Evolutionary conservation across 768 basidiomycete species (phyloP).

Genomic region (Pisolithus orientalis): DNA sequence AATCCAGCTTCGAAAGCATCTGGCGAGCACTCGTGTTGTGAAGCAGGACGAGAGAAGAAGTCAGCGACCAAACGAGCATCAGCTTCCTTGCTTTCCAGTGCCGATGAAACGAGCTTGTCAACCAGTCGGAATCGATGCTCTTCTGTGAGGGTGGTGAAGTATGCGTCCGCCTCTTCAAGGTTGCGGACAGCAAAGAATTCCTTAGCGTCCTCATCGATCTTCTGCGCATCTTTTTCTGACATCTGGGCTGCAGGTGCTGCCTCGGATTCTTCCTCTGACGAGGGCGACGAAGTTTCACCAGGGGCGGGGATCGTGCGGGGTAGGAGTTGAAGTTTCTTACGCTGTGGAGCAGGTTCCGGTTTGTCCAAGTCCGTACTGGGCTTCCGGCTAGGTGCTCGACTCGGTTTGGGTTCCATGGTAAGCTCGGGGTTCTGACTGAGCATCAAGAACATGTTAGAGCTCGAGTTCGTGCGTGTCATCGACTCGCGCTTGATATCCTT

Average conservation of each 20-base stretch:
- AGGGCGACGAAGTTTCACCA: conserved; percentile 38
- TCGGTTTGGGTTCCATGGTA: conserved; percentile 52
- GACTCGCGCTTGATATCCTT: conserved; percentile 67
- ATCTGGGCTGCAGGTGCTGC: conserved; percentile 35
- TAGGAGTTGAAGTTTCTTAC: conserved; percentile 66
- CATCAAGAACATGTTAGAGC: conserved; percentile 84
- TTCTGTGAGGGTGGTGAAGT: conserved; percentile 70
- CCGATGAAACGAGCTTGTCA: conserved; percentile 65
- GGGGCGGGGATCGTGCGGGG: conserved; percentile 74
- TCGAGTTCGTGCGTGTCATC: conserved; percentile 73
- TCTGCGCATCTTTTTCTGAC: conserved; percentile 60
- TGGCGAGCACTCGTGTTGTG: conserved; percentile 52
- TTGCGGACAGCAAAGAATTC: conserved; percentile 85
- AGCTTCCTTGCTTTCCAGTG: conserved; percentile 75
- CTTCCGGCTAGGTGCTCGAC: conserved; percentile 43
- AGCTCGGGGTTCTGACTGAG: conserved; percentile 61
- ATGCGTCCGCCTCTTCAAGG: conserved; percentile 81
- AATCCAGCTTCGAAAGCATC: conserved; percentile 74
- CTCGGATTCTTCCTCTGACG: conserved; percentile 46
- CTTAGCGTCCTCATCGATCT: conserved; percentile 75
- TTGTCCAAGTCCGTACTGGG: conserved; percentile 42
- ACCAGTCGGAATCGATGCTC: conserved; percentile 62
- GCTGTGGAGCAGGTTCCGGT: conserved; percentile 45
- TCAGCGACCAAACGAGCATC: conserved; percentile 75
- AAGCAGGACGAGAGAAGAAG: conserved; percentile 59